Evolutionary conservation across 306 rosid species (phyloP).

Genomic region (Ormosia emarginata): DNA sequence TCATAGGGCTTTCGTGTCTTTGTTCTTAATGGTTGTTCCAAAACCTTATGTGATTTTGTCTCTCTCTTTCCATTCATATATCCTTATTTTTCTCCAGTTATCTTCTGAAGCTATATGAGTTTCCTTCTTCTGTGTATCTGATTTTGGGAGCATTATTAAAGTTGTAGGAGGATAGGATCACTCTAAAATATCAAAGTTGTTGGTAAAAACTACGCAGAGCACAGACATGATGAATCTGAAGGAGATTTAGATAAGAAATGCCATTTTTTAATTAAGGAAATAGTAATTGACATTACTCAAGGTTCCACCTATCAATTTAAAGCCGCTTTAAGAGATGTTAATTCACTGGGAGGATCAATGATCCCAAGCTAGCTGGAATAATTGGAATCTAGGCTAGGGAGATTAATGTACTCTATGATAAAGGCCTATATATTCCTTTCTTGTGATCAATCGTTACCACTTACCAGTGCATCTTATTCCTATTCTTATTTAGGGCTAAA

Average conservation of each 20-base stretch:
- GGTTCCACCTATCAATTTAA: not conserved
- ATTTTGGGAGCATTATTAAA: conserved; percentile 14
- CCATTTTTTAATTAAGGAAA: not conserved
- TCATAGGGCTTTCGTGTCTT: conserved; percentile 19
- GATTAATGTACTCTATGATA: not conserved
- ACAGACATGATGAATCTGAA: not conserved
- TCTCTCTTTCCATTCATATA: not conserved
- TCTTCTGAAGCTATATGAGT: not conserved
- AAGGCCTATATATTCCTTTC: not conserved
- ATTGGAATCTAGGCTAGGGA: not conserved
- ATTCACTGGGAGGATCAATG: not conserved
- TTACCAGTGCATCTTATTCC: not conserved
- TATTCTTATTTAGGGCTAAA: not conserved
- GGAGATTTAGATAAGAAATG: not conserved
- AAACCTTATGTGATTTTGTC: conserved; percentile 41
- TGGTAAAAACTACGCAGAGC: not conserved
- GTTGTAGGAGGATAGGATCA: not conserved
- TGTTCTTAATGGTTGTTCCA: not conserved
- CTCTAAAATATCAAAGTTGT: not conserved
- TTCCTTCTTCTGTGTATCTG: conserved; percentile 13
- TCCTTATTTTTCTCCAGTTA: not conserved
- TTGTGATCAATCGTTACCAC: not conserved
- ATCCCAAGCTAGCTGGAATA: not conserved
- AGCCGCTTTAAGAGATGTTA: not conserved
- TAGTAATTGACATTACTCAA: not conserved